phyloP scores from a whole-genome alignment of 306 rosid genomes.

The Castanea mollissima region DNA sequence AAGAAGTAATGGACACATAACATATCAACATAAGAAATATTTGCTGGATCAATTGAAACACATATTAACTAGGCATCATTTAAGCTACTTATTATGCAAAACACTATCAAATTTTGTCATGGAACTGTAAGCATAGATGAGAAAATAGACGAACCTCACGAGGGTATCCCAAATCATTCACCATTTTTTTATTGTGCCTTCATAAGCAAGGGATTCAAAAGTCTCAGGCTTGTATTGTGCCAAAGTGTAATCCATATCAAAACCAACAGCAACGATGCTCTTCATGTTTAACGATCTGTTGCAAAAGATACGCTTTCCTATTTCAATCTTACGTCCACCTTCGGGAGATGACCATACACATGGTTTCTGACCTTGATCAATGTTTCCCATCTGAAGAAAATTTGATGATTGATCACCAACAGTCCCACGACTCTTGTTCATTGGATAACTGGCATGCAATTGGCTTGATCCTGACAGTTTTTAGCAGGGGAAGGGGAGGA shows the following conservation, averaged over 20 bases:
- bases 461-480: constrained; percentile 46
- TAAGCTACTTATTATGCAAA: background rate
- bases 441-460: constrained; percentile 44
- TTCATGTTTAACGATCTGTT: constrained; percentile 93
- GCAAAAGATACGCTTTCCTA: constrained; percentile 86
- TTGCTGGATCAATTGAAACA: background rate
- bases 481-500: background rate
- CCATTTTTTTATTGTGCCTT: constrained; percentile 90
- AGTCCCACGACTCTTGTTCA: constrained; percentile 48
- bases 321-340: constrained; percentile 54
- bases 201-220: constrained; percentile 92
- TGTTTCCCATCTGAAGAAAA: constrained; percentile 20
- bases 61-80: background rate
- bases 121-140: constrained; percentile 4
- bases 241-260: constrained; percentile 98
- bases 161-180: constrained; percentile 82
- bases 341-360: constrained; percentile 63
- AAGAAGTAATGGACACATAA: background rate
- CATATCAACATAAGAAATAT: background rate
- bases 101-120: background rate
- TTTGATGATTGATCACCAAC: constrained; percentile 30
- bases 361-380: constrained; percentile 36
- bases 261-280: constrained; percentile 90
- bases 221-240: constrained; percentile 99
- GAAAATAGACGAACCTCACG: constrained; percentile 59